Conservation (phyloP, 306 rosid species). For the Pyrus bretschneideri region DNA sequence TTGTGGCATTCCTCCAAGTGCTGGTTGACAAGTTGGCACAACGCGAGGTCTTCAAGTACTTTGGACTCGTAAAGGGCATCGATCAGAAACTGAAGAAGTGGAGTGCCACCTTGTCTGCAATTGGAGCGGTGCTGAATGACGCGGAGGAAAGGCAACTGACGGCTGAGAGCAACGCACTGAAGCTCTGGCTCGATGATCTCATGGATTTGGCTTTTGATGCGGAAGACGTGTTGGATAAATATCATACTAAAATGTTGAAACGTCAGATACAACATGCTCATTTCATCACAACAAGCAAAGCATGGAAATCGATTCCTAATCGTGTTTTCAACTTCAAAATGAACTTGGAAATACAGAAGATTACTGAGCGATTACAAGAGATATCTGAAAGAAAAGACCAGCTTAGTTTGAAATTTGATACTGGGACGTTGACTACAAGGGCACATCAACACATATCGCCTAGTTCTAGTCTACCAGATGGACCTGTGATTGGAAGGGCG, state of each 20-base stretch:
- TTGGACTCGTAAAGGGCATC: not conserved
- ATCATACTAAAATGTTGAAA: not conserved
- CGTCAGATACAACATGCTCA: not conserved
- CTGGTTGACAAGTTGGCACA: not conserved
- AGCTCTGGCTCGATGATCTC: slow-evolving; percentile 18
- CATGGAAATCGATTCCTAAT: not conserved
- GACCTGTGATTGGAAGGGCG: not conserved
- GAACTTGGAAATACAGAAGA: not conserved
- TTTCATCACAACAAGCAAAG: not conserved
- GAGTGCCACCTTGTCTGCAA: not conserved
- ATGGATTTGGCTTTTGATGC: slow-evolving; percentile 12
- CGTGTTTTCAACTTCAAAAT: not conserved
- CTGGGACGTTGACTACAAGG: not conserved
- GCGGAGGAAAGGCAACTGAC: slow-evolving; percentile 4
- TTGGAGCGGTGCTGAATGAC: not conserved
- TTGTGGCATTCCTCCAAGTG: not conserved
- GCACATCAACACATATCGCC: not conserved
- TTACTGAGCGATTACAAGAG: no score
- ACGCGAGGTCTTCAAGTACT: not conserved
- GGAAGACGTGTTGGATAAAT: slow-evolving; percentile 24
- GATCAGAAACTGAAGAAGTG: not conserved
- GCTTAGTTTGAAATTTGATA: not conserved
- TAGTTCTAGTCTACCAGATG: not conserved
- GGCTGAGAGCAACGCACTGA: not conserved
- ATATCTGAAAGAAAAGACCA: not conserved